These are phyloP conservation scores for Alternaria gaisen DNA, from an alignment of 2,329 filamentous ascomycete species.

Conservation along the genomic window DNA sequence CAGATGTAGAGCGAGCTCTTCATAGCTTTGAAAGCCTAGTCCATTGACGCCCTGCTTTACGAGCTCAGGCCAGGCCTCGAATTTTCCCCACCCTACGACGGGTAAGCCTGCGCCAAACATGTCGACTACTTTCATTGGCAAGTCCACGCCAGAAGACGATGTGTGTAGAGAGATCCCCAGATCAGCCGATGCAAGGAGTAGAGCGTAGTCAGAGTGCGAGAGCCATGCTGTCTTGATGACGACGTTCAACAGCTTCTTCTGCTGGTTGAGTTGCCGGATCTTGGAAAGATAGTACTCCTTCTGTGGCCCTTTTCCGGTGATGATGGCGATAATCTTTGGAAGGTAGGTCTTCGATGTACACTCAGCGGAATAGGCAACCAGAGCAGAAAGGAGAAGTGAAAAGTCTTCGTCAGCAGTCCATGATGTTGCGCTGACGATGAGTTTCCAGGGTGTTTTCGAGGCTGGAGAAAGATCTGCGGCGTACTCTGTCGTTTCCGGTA, in stretches of 20 bases:
- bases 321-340: conserved; percentile 82
- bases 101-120: conserved; percentile 97
- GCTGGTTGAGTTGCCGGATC: conserved; percentile 68
- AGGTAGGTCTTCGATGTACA: conserved; percentile 58
- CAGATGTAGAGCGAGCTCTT: conserved; percentile 71
- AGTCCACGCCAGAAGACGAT: conserved; percentile 91
- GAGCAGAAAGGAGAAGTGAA: conserved; percentile 80
- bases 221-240: conserved; percentile 85
- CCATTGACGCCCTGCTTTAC: conserved; percentile 88
- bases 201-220: conserved; percentile 82
- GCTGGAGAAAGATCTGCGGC: conserved; percentile 62
- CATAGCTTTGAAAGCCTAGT: conserved; percentile 78
- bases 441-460: conserved; percentile 64
- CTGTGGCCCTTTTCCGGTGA: conserved; percentile 92
- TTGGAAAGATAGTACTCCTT: conserved; percentile 76
- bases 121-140: conserved; percentile 99
- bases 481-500: conserved; percentile 71
- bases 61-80: conserved; percentile 90
- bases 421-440: conserved; percentile 92
- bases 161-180: conserved; percentile 91
- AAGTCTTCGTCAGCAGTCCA: conserved; percentile 99
- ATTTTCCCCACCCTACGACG: conserved; percentile 84
- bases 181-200: conserved; percentile 83
- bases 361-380: conserved; percentile 74
- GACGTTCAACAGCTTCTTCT: conserved; percentile 73